Conservation (phyloP, 257 asterid species). For the Striga asiatica region DNA sequence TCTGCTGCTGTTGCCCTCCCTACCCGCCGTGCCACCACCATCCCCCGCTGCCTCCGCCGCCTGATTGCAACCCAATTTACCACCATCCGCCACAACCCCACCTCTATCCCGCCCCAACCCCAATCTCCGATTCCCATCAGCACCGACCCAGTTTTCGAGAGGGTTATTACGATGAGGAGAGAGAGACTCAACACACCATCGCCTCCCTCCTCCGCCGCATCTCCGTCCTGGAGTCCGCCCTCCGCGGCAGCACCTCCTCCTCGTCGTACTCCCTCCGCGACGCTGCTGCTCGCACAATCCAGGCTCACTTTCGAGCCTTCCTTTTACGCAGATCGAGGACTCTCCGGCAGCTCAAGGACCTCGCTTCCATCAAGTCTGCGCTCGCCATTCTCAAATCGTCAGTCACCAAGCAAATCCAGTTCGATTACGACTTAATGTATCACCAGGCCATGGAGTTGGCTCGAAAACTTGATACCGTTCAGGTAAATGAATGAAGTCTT, state of each 20-base stretch:
- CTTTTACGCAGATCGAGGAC: constrained; percentile 59
- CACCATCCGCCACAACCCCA: constrained; percentile 24
- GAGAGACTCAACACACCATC: constrained; percentile 11
- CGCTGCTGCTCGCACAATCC: constrained; percentile 53
- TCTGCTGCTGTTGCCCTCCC: constrained; percentile 18
- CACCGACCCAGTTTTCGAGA: constrained; percentile 14
- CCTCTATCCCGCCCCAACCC: constrained; percentile 18
- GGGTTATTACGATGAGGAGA: constrained; percentile 15
- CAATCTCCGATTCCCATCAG: constrained; percentile 15
- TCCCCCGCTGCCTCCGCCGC: constrained; percentile 26
- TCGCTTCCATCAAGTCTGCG: constrained; percentile 45
- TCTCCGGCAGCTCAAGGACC: constrained; percentile 56
- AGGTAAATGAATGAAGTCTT: constrained; percentile 24
- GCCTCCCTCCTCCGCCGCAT: constrained; percentile 53
- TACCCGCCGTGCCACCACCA: constrained; percentile 17
- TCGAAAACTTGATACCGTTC: constrained; percentile 34
- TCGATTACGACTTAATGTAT: constrained; percentile 24
- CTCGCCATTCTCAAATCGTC: constrained; percentile 34
- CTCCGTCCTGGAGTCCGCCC: constrained; percentile 46
- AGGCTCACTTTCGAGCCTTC: constrained; percentile 52
- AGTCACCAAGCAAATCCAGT: constrained; percentile 19
- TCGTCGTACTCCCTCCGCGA: constrained; percentile 39
- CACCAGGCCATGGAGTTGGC: constrained; percentile 31
- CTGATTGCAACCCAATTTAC: constrained; percentile 21
- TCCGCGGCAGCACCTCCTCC: constrained; percentile 22